Evolutionary conservation across 2,329 filamentous ascomycete species (phyloP).

Genomic region (Stromatinia cepivora): DNA sequence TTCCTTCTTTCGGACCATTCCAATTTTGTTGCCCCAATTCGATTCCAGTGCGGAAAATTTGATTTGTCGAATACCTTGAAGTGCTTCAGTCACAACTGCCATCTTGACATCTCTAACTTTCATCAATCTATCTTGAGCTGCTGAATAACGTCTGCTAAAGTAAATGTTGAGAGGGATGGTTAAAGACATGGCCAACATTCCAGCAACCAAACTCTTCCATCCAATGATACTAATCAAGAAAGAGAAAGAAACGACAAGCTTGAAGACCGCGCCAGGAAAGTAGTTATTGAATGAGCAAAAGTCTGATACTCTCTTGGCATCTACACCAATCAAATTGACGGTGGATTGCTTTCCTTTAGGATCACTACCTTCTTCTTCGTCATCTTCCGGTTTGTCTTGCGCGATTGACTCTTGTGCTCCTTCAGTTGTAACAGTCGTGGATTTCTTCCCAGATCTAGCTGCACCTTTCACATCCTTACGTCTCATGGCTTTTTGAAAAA

Average conservation of each 20-base stretch:
- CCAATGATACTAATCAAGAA: constrained; percentile 72
- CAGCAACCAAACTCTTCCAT: constrained; percentile 66
- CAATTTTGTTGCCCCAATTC: constrained; percentile 73
- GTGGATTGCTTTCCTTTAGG: constrained; percentile 67
- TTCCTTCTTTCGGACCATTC: constrained; percentile 64
- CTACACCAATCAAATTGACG: constrained; percentile 77
- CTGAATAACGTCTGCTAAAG: constrained; percentile 63
- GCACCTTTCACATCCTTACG: constrained; percentile 73
- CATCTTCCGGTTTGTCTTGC: constrained; percentile 40
- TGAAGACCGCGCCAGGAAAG: constrained; percentile 62
- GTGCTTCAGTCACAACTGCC: constrained; percentile 71
- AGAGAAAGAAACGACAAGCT: constrained; percentile 62
- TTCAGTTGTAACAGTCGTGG: constrained; percentile 30
- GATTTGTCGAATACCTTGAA: constrained; percentile 80
- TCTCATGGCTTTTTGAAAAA: constrained; percentile 76
- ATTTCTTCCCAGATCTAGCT: constrained; percentile 49
- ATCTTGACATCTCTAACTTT: constrained; percentile 74
- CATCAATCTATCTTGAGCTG: constrained; percentile 69
- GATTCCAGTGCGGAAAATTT: constrained; percentile 78
- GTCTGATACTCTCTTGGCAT: constrained; percentile 66
- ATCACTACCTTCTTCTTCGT: constrained; percentile 48
- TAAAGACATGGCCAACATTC: constrained; percentile 62
- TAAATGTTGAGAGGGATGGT: constrained; percentile 69
- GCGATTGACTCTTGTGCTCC: constrained; percentile 33
- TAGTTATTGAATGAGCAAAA: constrained; percentile 67